These are phyloP conservation scores for Chiua virens DNA, from an alignment of 768 basidiomycete species.

Conservation along the genomic window DNA sequence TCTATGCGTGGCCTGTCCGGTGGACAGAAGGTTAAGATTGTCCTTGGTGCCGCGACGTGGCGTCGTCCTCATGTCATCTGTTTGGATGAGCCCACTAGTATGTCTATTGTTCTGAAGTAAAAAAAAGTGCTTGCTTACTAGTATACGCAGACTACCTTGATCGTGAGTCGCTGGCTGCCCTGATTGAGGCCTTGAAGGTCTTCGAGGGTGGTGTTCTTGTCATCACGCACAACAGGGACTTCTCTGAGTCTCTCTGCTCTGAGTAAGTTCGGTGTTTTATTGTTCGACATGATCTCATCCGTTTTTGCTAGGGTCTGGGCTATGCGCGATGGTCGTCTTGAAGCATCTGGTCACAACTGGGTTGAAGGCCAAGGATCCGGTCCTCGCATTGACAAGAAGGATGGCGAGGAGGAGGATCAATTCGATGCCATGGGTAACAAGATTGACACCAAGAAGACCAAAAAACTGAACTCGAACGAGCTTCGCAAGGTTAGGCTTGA, in stretches of 20 bases:
- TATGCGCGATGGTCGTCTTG: conserved; percentile 94
- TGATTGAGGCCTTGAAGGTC: conserved; percentile 96
- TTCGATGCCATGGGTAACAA: conserved; percentile 99
- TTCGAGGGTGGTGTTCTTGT: conserved; percentile 98
- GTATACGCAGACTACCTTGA: conserved; percentile 84
- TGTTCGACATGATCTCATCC: background rate
- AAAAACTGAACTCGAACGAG: conserved; percentile 83
- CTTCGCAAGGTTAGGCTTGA: conserved; percentile 63
- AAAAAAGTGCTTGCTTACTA: background rate
- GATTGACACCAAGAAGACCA: conserved; percentile 79
- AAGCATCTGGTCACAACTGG: conserved; percentile 99
- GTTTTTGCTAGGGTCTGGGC: conserved; percentile 76
- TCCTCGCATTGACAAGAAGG: conserved; percentile 91
- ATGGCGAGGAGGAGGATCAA: conserved; percentile 84
- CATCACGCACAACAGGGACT: conserved; percentile 98
- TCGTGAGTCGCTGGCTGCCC: conserved; percentile 97
- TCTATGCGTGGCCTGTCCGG: conserved; percentile 98
- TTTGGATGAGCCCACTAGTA: conserved; percentile 94
- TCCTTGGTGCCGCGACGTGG: conserved; percentile 98
- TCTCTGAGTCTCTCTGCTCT: conserved; percentile 96
- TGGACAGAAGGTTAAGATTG: conserved; percentile 99
- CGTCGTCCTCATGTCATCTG: conserved; percentile 97
- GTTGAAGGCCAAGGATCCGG: conserved; percentile 98
- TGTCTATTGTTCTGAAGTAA: conserved; percentile 23
- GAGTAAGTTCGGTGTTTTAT: conserved; percentile 45